A percentile compares a stretch with the other conserved stretches of the same genome.
These are phyloP conservation scores for Paspalum notatum DNA, from an alignment of 176 grass and related monocot species.

Conservation along the genomic window DNA sequence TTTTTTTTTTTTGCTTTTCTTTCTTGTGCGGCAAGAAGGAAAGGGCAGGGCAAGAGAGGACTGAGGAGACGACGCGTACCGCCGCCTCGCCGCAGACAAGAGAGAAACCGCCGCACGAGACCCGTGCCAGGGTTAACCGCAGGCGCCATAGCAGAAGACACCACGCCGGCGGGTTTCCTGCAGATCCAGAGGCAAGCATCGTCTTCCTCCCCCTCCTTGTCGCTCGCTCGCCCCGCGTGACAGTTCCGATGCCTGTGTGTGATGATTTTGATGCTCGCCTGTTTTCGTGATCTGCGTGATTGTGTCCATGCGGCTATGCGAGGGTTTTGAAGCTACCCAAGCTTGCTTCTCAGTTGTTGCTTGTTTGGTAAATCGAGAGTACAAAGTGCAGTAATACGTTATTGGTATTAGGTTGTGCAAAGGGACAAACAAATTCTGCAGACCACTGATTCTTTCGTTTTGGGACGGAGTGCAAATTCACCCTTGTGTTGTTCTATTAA, in stretches of 20 bases:
- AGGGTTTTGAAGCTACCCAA: neutral
- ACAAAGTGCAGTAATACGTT: too few relatives aligned
- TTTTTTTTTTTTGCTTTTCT: neutral
- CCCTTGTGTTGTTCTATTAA: neutral
- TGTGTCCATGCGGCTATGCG: too few relatives aligned
- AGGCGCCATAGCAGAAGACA: neutral
- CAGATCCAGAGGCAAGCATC: neutral
- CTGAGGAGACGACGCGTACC: neutral
- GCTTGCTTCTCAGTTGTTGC: neutral
- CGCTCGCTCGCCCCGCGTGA: neutral
- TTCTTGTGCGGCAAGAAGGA: constrained; percentile 42
- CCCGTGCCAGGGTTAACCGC: neutral
- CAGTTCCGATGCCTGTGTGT: neutral
- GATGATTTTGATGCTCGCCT: neutral
- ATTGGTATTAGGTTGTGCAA: neutral
- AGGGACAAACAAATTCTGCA: neutral
- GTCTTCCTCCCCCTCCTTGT: neutral
- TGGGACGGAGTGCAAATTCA: neutral
- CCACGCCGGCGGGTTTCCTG: neutral
- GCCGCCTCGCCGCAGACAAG: constrained; percentile 21
- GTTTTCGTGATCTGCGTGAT: neutral
- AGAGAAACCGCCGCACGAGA: constrained; percentile 13
- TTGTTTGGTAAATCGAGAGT: neutral
- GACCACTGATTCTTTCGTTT: neutral
- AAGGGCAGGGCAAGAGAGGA: neutral